Conservation (phyloP, 306 rosid species). For the Cucurbita moschata region DNA sequence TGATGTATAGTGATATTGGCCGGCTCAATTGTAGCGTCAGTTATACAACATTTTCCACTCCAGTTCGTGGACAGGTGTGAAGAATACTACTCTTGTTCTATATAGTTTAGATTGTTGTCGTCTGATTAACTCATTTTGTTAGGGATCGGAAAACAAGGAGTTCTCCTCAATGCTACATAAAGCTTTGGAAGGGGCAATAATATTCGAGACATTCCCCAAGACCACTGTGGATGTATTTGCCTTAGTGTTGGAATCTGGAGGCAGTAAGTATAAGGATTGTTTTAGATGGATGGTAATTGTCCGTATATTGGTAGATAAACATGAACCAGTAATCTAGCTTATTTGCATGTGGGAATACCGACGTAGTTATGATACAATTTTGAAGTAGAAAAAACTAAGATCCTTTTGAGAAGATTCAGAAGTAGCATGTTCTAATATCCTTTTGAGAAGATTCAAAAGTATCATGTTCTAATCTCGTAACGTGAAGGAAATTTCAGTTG, state of each 20-base stretch:
- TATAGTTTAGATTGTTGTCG: not conserved
- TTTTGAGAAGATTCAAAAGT: not conserved
- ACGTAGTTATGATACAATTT: not conserved
- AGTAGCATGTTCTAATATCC: not conserved
- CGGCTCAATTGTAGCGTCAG: slow-evolving; percentile 81
- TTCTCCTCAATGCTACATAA: slow-evolving; percentile 75
- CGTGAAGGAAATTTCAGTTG: not conserved
- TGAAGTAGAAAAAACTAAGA: not conserved
- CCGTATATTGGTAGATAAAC: not conserved
- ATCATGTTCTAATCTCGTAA: not conserved
- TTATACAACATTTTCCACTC: slow-evolving; percentile 71
- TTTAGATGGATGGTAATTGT: not conserved
- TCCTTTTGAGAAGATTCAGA: not conserved
- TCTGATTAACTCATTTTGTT: slow-evolving; percentile 14
- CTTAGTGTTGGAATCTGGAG: slow-evolving; percentile 87
- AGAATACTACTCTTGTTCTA: not conserved
- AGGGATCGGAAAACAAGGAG: slow-evolving; percentile 79
- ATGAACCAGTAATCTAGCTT: not conserved
- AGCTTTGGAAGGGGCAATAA: slow-evolving; percentile 88
- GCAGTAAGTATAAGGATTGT: slow-evolving; percentile 50
- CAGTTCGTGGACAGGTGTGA: slow-evolving; percentile 70
- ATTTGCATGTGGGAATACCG: not conserved
- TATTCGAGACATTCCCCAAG: slow-evolving; percentile 79
- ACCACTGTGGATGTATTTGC: slow-evolving; percentile 95
- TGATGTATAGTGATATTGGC: slow-evolving; percentile 81